Conservation (phyloP, 2,329 filamentous ascomycete genomes). For the Colletotrichum sidae region DNA sequence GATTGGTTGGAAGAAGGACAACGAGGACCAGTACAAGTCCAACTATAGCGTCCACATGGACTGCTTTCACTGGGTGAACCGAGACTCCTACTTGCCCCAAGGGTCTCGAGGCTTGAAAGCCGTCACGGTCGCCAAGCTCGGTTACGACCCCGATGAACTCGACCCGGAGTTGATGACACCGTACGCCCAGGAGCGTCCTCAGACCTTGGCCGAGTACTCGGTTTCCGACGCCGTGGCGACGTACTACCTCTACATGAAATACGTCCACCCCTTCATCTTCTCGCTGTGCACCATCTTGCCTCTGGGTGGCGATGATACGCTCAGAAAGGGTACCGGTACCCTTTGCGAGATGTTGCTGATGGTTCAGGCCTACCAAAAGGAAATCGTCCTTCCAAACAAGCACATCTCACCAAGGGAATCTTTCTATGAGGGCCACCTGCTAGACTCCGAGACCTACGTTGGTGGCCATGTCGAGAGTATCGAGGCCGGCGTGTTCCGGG, state of each 20-base stretch:
- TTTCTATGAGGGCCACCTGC: conserved; percentile 95
- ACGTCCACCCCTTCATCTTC: conserved; percentile 99
- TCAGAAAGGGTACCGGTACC: conserved; percentile 96
- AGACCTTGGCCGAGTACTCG: conserved; percentile 96
- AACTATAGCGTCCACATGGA: conserved; percentile 99
- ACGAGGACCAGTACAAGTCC: conserved; percentile 95
- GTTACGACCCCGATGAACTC: conserved; percentile 97
- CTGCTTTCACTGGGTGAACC: conserved; percentile 98
- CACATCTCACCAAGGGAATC: conserved; percentile 90
- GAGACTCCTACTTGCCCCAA: conserved; percentile 97
- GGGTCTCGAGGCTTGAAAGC: conserved; percentile 97
- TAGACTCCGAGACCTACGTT: conserved; percentile 98
- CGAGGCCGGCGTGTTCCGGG: conserved; percentile 94
- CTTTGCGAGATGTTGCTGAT: conserved; percentile 99
- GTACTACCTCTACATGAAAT: conserved; percentile 99
- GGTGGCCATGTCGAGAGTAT: conserved; percentile 99
- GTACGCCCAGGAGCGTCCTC: conserved; percentile 88
- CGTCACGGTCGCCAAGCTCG: conserved; percentile 96
- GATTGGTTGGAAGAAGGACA: conserved; percentile 96
- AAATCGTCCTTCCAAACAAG: conserved; percentile 96
- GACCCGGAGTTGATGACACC: conserved; percentile 98
- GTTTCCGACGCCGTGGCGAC: conserved; percentile 99
- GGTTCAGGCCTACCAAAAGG: conserved; percentile 95
- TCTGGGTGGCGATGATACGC: conserved; percentile 88
- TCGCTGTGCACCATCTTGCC: conserved; percentile 97